Base-by-base conservation (phyloP, 306 rosid species). In the Castanea mollissima region DNA sequence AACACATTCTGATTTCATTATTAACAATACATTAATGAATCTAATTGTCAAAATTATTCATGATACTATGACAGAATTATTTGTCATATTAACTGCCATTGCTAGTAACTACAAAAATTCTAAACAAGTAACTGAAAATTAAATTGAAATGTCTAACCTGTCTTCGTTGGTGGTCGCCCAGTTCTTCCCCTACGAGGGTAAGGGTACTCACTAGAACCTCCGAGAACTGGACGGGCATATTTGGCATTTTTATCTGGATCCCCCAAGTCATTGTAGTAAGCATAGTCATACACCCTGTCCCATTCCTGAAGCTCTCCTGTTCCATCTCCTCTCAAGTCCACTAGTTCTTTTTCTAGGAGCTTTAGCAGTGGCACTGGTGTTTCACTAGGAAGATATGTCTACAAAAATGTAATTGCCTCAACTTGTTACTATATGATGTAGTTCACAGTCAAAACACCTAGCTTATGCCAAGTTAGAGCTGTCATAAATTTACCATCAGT, bases 151-250 rank as follows among this genome's bases (percentile, higher is more conserved):
- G 75, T 29, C 83, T 77, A 59, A 90, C 98, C 97, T 82, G 81
- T 78, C 64, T 62, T 73, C 16, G 88, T n/a, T 8, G 82, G 79
- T 46, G 84, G 88, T 75, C 98, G 82, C 44, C 94, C 91, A 1
- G 98, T 94, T 81, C 93, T 89, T 83, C 94, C 92, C 41, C 98
- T 76, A 9, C 97, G 88, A 62, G 98, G 98, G 74, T 94, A 94
- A 69, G 97, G 97, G 80, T 92, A 86, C 57, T 90, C 71, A n/a
- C 6, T 35, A 5, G 93, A 88, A 60, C 98, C 98, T 81, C 98
- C 98, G 0, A 94, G 92, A 83, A 92, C 75, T 13, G 93, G 97
- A 31, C 98, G 96, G 19, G 25, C 86, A 71, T 85, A 84, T 31
- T 84, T 16, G 3, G 80, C 55, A 56, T 87, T 86, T 67, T 83